Base-by-base conservation (phyloP, 495 filamentous ascomycete genomes). In the Aspergillus bridgeri region DNA sequence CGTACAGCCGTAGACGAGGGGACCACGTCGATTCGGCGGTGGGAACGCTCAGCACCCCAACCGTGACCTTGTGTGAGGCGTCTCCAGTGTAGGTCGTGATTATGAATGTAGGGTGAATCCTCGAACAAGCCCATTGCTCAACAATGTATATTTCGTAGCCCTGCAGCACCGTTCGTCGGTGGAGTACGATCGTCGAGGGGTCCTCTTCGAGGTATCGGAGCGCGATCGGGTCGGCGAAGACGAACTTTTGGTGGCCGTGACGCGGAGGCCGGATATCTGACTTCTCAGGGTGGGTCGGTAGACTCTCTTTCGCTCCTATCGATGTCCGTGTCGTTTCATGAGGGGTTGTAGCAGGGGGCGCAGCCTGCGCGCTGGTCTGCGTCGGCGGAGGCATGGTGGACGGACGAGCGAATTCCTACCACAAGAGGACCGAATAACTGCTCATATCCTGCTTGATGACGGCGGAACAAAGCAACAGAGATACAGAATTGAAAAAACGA, bases 51-150 rank as follows among this genome's bases (percentile, higher is more conserved):
- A 98, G 71, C 6, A 97, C 87, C n/a, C 88, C 87, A 17, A 89
- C 91, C 5, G 85, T 67, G 18, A 97, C 82, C 4, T 75, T 81
- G 68, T 96, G 89, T 18, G 87, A 86, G 11, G 83, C 78, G 62
- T 96, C 89, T 18, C 94, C 95, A 0, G 95, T 97, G 69, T 94
- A 98, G 5, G 93, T 96, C 20, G 88, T 88, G 58, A 98, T 96
- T 24, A 96, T 83, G 60, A 94, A 90, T 23, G 92, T 96, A 6
- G 93, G 94, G 62, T 96, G 89, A 27, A 83, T 79, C 54, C 94
- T 85, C 7, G 92, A 96, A 69, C 91, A 96, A 11, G 90, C 91
- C 95, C 94, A 98, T 83, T 98, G 94, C 70, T 98, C 94, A 56
- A 98, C 92, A 38, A 98, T 72, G 74, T 98, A 98, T 50, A 93